Base-by-base conservation (phyloP, 371 early-diverging fungal species). In the Encephalitozoon cuniculi region DNA sequence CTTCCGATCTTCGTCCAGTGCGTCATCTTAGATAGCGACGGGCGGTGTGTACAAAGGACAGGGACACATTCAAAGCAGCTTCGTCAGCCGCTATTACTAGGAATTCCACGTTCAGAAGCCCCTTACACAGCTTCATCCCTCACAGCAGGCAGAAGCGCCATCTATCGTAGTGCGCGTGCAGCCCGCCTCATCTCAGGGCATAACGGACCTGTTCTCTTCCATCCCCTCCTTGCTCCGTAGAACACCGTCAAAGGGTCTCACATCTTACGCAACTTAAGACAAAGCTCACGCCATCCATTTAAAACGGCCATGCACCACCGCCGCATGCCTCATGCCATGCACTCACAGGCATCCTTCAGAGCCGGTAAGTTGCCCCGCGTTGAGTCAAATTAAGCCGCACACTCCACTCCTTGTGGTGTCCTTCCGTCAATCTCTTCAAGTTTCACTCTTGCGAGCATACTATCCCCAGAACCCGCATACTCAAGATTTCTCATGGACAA, bases 141-240 rank as follows among this genome's bases (percentile, higher is more conserved):
- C 44, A 43, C 44, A 43, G 44, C 15, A 43, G 44, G 11, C 44
- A 2, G 2, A 5, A 4, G 4, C 5, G 44, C 11, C 44, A 43
- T 43, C 44, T 43, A 43, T 43, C 44, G 44, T 43, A 43, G 44
- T 43, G 44, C 87, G 88, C 87, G 88, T 87, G 88, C 87, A 86
- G 87, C 88, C 88, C 88, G 88, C 87, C 21, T 21, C 41, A 88
- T 88, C 88, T 86, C 87, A 88, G 88, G 88, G 88, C 88, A 88
- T 88, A 86, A 87, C 87, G 86, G 88, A 89, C 88, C 88, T 88
- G 87, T 87, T 88, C 86, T 88, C 85, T 85, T 87, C 88, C 87
- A 54, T 40, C 86, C 86, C 86, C 84, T 85, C 86, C 86, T 86
- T 86, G 86, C 86, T 86, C 78, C 74, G 64, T 32, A 73, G 67